phyloP scores from a whole-genome alignment of 2,329 filamentous ascomycete genomes.

The Talaromyces verruculosus region DNA sequence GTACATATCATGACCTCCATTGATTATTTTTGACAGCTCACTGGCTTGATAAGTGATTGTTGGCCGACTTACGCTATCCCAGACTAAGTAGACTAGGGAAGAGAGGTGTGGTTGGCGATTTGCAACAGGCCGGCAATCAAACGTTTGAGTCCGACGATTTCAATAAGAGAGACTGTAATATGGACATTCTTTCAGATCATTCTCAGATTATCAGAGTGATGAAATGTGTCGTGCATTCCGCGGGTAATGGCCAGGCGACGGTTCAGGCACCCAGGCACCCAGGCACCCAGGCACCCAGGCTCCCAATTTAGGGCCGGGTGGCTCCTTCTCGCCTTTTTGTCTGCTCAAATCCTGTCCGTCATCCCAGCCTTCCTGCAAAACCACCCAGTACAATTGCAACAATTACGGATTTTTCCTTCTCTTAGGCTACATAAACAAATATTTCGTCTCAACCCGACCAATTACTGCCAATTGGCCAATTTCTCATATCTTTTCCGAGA shows the following conservation, averaged over 20 bases:
- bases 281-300: conserved; percentile 15
- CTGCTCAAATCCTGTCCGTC: conserved; percentile 10
- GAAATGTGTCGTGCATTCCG: conserved; percentile 10
- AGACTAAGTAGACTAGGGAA: not conserved
- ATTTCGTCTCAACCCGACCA: not conserved
- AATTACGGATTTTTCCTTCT: not conserved
- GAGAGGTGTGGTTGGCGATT: not conserved
- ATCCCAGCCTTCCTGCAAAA: conserved; percentile 9
- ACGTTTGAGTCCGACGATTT: not conserved
- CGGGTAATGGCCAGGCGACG: conserved; percentile 15
- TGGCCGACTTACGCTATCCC: not conserved
- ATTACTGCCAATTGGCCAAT: conserved; percentile 3
- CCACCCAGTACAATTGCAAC: not conserved
- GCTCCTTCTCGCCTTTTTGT: conserved; percentile 8
- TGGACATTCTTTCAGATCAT: not conserved
- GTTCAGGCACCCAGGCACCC: conserved; percentile 13
- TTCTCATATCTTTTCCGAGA: not conserved
- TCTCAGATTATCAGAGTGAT: not conserved
- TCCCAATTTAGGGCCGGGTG: not conserved
- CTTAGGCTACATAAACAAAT: not conserved
- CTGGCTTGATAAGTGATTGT: not conserved
- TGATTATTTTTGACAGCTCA: not conserved
- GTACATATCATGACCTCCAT: not conserved
- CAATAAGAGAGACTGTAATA: not conserved
- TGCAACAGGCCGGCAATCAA: not conserved